Evolutionary conservation across 768 basidiomycete species (phyloP).

Genomic region (Boletus edulis): DNA sequence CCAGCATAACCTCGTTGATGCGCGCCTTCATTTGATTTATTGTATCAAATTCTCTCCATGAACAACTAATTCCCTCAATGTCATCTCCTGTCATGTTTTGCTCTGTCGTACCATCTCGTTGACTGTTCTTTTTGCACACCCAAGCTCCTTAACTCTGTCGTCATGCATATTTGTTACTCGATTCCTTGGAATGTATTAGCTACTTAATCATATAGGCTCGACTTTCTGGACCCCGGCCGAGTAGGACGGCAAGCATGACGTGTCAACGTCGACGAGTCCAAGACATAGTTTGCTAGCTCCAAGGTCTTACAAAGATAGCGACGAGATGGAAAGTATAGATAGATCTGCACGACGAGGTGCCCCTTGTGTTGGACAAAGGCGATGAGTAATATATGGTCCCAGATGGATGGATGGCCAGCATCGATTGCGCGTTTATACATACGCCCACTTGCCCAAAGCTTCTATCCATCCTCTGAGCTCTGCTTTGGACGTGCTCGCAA

Average conservation of each 20-base stretch:
- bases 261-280: background rate
- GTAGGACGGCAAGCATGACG: too few relatives aligned
- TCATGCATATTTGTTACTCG: background rate
- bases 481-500: conserved; percentile 24
- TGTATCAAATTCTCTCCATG: conserved; percentile 6
- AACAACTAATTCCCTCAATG: conserved; percentile 1
- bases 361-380: background rate
- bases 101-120: conserved; percentile 2
- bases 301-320: background rate
- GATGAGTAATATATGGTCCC: background rate
- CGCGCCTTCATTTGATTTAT: conserved; percentile 2
- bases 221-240: too few relatives aligned
- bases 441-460: conserved; percentile 38
- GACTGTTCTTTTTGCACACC: background rate
- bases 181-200: conserved; percentile 13
- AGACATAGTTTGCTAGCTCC: background rate
- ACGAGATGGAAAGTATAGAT: conserved; percentile 8
- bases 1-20: conserved; percentile 5
- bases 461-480: conserved; percentile 38
- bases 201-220: background rate
- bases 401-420: background rate
- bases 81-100: background rate
- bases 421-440: conserved; percentile 25
- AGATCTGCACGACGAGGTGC: background rate
- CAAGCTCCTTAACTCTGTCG: background rate